A percentile compares a stretch with the other conserved stretches of the same genome.
Conservation (phyloP, 228 moss, liverwort and hornwort genomes). For the Sphagnum fallax region DNA sequence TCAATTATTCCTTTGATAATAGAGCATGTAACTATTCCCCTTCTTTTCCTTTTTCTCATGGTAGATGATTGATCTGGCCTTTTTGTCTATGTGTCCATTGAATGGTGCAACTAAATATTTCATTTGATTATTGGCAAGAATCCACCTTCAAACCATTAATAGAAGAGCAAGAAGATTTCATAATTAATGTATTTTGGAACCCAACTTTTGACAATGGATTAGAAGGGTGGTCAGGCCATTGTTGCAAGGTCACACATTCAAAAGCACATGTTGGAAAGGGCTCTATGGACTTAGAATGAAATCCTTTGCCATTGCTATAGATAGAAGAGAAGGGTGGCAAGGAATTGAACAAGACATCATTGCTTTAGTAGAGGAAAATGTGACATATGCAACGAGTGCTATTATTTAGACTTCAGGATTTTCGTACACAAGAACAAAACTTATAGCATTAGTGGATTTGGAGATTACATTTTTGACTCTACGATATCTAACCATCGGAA, state of each 20-base stretch:
- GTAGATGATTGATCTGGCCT: neutral
- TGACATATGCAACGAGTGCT: slow-evolving; percentile 33
- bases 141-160: slow-evolving; percentile 7
- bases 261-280: slow-evolving; percentile 39
- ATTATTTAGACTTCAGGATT: slow-evolving; percentile 33
- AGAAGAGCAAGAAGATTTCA: slow-evolving; percentile 15
- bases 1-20: slow-evolving; percentile 38
- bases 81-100: neutral
- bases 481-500: slow-evolving; percentile 37
- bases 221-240: slow-evolving; percentile 39
- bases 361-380: slow-evolving; percentile 24
- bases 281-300: slow-evolving; percentile 28
- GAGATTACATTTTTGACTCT: slow-evolving; percentile 26
- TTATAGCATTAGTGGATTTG: slow-evolving; percentile 43
- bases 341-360: slow-evolving; percentile 51
- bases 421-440: slow-evolving; percentile 27
- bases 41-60: neutral
- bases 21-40: slow-evolving; percentile 19
- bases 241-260: slow-evolving; percentile 41
- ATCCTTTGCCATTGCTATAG: slow-evolving; percentile 39
- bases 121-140: slow-evolving; percentile 10
- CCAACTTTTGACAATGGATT: slow-evolving; percentile 40
- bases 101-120: neutral
- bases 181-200: slow-evolving; percentile 42
- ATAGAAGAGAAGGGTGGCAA: slow-evolving; percentile 45